These are phyloP conservation scores for Pestalotiopsis sp. DNA, from an alignment of 2,329 filamentous ascomycete genomes.

Conservation along the genomic window DNA sequence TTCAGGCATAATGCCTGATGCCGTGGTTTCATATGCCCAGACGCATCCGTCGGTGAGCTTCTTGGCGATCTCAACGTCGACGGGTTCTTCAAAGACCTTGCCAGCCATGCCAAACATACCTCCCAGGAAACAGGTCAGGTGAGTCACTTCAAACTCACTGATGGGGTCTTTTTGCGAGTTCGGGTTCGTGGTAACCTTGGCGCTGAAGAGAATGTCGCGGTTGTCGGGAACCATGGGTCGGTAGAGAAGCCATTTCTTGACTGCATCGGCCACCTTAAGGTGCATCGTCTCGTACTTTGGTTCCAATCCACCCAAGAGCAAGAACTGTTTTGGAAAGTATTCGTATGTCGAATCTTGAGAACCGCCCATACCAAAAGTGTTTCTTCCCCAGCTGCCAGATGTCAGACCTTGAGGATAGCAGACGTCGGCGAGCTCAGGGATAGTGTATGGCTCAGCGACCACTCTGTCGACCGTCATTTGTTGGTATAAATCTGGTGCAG, in stretches of 20 bases:
- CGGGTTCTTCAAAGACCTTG: constrained; percentile 59
- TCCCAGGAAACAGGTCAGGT: constrained; percentile 69
- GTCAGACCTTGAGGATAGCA: constrained; percentile 64
- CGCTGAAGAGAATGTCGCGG: constrained; percentile 74
- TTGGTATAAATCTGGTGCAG: constrained; percentile 14
- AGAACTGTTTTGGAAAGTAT: constrained; percentile 71
- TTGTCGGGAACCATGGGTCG: constrained; percentile 71
- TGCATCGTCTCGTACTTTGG: constrained; percentile 76
- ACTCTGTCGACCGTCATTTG: constrained; percentile 10
- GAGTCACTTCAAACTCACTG: constrained; percentile 62
- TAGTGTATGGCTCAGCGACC: constrained; percentile 10
- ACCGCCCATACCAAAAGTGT: constrained; percentile 63
- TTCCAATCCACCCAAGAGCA: constrained; percentile 75
- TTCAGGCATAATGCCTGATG: constrained; percentile 69
- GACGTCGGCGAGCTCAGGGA: constrained; percentile 26
- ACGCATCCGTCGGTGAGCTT: constrained; percentile 70
- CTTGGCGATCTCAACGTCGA: constrained; percentile 64
- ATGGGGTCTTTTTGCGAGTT: constrained; percentile 39
- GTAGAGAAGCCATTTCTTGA: constrained; percentile 75
- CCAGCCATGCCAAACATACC: constrained; percentile 70
- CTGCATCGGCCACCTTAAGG: constrained; percentile 64
- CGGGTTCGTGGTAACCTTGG: constrained; percentile 55
- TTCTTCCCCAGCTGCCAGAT: constrained; percentile 42
- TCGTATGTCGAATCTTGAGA: constrained; percentile 72
- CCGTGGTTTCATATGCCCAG: constrained; percentile 66